Evolutionary conservation across 495 filamentous ascomycete species (phyloP).

Genomic region (Hypoxylon trugodes): DNA sequence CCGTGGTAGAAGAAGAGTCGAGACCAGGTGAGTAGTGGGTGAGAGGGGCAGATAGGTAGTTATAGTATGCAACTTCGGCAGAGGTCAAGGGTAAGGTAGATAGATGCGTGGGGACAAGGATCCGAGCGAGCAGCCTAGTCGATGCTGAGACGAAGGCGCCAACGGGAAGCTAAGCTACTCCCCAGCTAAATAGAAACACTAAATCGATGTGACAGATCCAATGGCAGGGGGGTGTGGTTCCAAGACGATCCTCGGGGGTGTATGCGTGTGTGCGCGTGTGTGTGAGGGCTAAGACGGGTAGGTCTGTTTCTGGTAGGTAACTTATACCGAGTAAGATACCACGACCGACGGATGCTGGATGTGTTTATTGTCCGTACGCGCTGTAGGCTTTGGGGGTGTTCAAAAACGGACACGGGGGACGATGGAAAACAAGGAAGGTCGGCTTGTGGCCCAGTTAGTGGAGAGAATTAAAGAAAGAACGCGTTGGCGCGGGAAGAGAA

Average conservation of each 20-base stretch:
- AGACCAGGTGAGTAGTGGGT: constrained; percentile 46
- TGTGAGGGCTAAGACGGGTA: constrained; percentile 18
- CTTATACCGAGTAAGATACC: constrained; percentile 24
- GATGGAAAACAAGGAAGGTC: constrained; percentile 31
- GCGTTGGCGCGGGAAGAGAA: constrained; percentile 26
- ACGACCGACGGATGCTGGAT: too few relatives aligned
- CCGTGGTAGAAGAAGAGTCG: constrained; percentile 49
- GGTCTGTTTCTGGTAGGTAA: constrained; percentile 7
- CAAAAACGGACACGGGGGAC: neutral
- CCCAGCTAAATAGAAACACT: constrained; percentile 30
- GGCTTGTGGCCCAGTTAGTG: constrained; percentile 19
- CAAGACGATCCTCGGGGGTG: too few relatives aligned
- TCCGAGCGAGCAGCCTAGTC: constrained; percentile 32
- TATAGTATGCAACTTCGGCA: constrained; percentile 50
- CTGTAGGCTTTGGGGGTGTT: constrained; percentile 7
- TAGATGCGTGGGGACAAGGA: constrained; percentile 41
- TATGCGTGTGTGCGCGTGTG: constrained; percentile 7
- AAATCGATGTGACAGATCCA: constrained; percentile 41
- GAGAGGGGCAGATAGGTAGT: constrained; percentile 48
- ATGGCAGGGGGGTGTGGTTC: constrained; percentile 35
- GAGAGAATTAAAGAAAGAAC: constrained; percentile 15
- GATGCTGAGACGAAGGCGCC: constrained; percentile 40
- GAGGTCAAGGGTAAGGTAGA: constrained; percentile 33
- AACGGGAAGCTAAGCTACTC: constrained; percentile 38
- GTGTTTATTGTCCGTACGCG: constrained; percentile 36